Percentiles rank a stretch among this genome's conserved stretches.
These are phyloP conservation scores for Dryas alaskensis DNA, from an alignment of 306 rosid species.

Conservation along the genomic window DNA sequence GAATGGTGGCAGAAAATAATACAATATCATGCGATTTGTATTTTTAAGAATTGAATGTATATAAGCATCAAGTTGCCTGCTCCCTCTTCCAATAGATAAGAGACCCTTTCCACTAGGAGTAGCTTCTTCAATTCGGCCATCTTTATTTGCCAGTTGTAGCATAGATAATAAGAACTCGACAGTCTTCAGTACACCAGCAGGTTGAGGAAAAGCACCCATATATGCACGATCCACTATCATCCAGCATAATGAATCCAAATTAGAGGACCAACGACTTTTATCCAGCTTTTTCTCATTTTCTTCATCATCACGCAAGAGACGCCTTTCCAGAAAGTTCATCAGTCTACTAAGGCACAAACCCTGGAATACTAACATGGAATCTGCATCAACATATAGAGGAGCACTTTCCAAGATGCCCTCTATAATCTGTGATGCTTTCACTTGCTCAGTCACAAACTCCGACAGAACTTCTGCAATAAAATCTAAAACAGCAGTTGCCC, in stretches of 20 bases:
- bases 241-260: slow-evolving; percentile 93
- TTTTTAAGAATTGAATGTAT: slow-evolving; percentile 88
- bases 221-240: slow-evolving; percentile 95
- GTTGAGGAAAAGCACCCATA: slow-evolving; percentile 99
- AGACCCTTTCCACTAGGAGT: slow-evolving; percentile 84
- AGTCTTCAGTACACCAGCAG: slow-evolving; percentile 77
- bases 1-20: slow-evolving; percentile 91
- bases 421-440: slow-evolving; percentile 69
- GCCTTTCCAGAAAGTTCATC: slow-evolving; percentile 95
- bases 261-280: slow-evolving; percentile 89
- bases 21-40: slow-evolving; percentile 82
- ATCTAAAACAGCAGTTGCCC: slow-evolving; percentile 94
- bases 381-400: slow-evolving; percentile 72
- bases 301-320: slow-evolving; percentile 96
- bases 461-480: slow-evolving; percentile 96
- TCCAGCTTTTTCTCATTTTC: slow-evolving; percentile 94
- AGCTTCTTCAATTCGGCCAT: slow-evolving; percentile 96
- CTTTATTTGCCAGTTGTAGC: slow-evolving; percentile 96
- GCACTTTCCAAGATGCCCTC: slow-evolving; percentile 90
- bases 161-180: slow-evolving; percentile 93
- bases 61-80: slow-evolving; percentile 93
- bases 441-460: slow-evolving; percentile 86
- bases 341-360: slow-evolving; percentile 91
- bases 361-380: slow-evolving; percentile 86
- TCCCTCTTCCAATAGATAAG: slow-evolving; percentile 87